A percentile compares a stretch with the other conserved stretches of the same genome.
Conservation (phyloP, 805 yeast genomes). For the Vanderwaltozyma verrucispora region DNA sequence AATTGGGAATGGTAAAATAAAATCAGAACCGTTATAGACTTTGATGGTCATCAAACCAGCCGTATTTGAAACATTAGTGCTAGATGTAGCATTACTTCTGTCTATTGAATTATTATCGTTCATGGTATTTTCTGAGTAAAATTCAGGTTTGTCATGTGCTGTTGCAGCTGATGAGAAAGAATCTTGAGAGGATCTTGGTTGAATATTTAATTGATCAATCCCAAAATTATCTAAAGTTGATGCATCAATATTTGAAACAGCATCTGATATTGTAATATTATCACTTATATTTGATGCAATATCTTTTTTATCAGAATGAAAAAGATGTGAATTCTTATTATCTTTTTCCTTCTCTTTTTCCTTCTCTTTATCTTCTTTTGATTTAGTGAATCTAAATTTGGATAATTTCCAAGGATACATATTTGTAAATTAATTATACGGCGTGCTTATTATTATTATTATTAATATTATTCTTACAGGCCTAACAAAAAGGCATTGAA, state of each 20-base stretch:
- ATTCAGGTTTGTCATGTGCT: constrained; percentile 6
- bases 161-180: constrained; percentile 15
- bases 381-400: constrained; percentile 19
- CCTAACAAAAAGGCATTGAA: too few relatives aligned
- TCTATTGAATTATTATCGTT: too few relatives aligned
- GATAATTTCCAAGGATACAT: constrained; percentile 24
- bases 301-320: constrained; percentile 3
- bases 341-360: constrained; percentile 1
- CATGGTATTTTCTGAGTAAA: not conserved
- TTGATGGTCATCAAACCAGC: constrained; percentile 68
- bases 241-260: not conserved
- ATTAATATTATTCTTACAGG: too few relatives aligned
- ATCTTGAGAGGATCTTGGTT: constrained; percentile 10
- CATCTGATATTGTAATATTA: not conserved
- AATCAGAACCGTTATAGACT: constrained; percentile 56
- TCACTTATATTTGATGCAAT: not conserved
- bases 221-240: not conserved
- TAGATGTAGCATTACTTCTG: not conserved
- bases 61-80: not conserved
- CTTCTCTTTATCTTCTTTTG: constrained; percentile 14
- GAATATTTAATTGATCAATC: not conserved
- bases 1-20: constrained; percentile 59
- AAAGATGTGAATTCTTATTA: constrained; percentile 1
- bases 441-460: not conserved
- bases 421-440: too few relatives aligned